These are phyloP conservation scores for Ophiostoma sp. DNA, from an alignment of 2,329 filamentous ascomycete genomes.

Conservation along the genomic window DNA sequence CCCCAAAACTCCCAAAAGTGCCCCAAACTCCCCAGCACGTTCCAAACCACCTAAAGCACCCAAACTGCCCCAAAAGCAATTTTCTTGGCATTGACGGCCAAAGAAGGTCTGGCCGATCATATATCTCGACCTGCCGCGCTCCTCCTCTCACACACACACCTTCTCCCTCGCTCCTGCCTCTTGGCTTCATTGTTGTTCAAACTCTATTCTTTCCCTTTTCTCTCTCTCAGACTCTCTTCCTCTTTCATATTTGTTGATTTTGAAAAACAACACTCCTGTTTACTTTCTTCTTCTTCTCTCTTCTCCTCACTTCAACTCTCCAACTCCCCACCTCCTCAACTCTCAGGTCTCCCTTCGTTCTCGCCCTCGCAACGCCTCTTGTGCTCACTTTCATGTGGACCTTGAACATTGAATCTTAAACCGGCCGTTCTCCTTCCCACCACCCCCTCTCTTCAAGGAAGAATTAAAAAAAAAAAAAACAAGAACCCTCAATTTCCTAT, in stretches of 20 bases:
- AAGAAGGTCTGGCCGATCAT: slow-evolving; percentile 10
- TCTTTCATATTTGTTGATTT: background rate
- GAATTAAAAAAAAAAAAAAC: background rate
- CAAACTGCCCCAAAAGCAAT: background rate
- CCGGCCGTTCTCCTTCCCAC: background rate
- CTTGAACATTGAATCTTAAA: background rate
- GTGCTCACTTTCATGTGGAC: background rate
- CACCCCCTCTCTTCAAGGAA: background rate
- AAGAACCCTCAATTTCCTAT: slow-evolving; percentile 1
- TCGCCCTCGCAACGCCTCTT: background rate
- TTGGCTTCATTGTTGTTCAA: background rate
- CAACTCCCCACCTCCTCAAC: background rate
- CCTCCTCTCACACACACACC: background rate
- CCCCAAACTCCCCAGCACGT: background rate
- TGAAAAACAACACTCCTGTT: background rate
- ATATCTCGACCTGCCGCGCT: slow-evolving; percentile 21
- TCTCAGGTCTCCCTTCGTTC: background rate
- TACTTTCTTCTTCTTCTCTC: background rate
- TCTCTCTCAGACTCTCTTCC: background rate
- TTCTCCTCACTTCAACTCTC: background rate
- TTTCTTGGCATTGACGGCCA: slow-evolving; percentile 18
- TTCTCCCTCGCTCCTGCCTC: slow-evolving; percentile 3
- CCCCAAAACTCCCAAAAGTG: background rate
- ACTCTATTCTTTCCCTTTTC: background rate
- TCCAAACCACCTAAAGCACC: background rate